These are phyloP conservation scores for Volvox africanus DNA, from an alignment of 139 green algal genomes.

Conservation along the genomic window DNA sequence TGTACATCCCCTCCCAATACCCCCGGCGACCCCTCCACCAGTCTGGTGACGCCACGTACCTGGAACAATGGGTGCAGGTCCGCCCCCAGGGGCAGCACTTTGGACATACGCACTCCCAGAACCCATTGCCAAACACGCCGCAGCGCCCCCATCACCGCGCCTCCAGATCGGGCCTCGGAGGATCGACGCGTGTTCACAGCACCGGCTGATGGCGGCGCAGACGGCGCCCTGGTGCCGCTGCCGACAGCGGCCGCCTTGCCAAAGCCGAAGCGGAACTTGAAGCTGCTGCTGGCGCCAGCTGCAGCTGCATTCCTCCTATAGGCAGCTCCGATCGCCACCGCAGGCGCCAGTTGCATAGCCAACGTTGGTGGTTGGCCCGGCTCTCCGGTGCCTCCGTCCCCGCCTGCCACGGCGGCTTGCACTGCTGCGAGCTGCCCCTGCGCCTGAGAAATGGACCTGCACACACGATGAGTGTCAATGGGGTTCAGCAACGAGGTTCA, in stretches of 20 bases:
- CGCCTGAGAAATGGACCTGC: slow-evolving; percentile 1
- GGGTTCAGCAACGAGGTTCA: too few relatives aligned
- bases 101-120: neutral
- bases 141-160: neutral
- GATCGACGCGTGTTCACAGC: neutral
- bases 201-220: neutral
- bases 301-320: neutral
- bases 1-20: too few relatives aligned
- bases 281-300: neutral
- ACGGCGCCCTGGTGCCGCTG: neutral
- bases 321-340: too few relatives aligned
- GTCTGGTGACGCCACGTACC: neutral
- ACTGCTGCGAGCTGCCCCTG: neutral
- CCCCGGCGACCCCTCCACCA: too few relatives aligned
- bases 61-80: slow-evolving; percentile 16
- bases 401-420: neutral
- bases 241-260: neutral
- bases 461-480: too few relatives aligned
- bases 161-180: neutral
- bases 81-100: slow-evolving; percentile 29
- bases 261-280: neutral
- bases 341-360: too few relatives aligned
- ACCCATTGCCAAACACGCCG: slow-evolving; percentile 14
- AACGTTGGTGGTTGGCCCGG: neutral
- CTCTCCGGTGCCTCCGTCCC: neutral